phyloP scores from a whole-genome alignment of 2,329 filamentous ascomycete genomes.

The Verticillium dahliae region DNA sequence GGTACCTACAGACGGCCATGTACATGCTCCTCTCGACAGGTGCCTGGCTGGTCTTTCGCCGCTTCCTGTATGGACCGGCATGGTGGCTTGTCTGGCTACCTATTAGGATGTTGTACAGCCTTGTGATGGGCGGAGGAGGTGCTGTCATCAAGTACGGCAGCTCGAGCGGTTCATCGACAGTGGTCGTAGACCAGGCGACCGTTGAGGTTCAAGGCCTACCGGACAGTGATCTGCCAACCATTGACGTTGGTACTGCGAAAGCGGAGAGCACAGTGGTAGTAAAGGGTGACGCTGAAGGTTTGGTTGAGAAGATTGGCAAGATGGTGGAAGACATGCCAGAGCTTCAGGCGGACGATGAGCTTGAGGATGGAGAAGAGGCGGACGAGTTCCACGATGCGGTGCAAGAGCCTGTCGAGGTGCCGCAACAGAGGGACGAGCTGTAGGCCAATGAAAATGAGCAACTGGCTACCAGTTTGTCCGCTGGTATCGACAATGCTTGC shows the following conservation, averaged over 20 bases:
- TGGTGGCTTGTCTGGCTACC: constrained; percentile 89
- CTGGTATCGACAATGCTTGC: not conserved
- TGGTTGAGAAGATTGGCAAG: constrained; percentile 48
- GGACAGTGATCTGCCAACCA: constrained; percentile 41
- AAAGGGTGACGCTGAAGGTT: constrained; percentile 26
- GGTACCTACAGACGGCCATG: constrained; percentile 90
- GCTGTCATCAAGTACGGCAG: constrained; percentile 33
- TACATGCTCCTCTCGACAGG: constrained; percentile 75
- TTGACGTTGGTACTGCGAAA: constrained; percentile 33
- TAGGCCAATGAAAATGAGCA: constrained; percentile 11
- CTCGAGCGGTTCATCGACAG: constrained; percentile 14
- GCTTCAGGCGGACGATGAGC: constrained; percentile 2
- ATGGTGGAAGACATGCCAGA: constrained; percentile 36
- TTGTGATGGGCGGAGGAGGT: constrained; percentile 48
- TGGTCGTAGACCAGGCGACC: constrained; percentile 18
- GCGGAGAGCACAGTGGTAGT: constrained; percentile 13
- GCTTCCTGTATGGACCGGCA: constrained; percentile 79
- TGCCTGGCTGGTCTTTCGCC: constrained; percentile 77
- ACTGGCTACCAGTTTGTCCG: not conserved
- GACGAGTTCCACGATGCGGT: constrained; percentile 1
- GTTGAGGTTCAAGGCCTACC: constrained; percentile 27
- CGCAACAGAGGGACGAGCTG: constrained; percentile 31
- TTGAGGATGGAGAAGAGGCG: constrained; percentile 2
- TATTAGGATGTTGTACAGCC: constrained; percentile 58
- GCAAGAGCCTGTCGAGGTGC: constrained; percentile 12